Percentiles rank a stretch among this genome's conserved stretches.
These are phyloP conservation scores for Fusarium odoratissimum DNA, from an alignment of 2,329 filamentous ascomycete genomes.

Conservation along the genomic window DNA sequence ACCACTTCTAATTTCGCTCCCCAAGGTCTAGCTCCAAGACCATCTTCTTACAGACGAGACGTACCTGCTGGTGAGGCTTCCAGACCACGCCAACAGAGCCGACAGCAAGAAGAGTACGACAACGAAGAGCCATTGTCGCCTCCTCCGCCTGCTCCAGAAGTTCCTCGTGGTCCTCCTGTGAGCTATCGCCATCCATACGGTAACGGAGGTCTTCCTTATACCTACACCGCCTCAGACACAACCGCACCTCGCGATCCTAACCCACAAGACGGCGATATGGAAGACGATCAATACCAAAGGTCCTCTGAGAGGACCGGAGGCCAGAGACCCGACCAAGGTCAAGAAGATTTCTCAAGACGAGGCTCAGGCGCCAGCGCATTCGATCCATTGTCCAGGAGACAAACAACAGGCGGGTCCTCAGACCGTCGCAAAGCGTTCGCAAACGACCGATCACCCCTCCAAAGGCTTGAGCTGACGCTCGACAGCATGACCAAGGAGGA, in stretches of 20 bases:
- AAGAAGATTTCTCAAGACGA: slow-evolving; percentile 40
- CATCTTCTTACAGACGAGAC: slow-evolving; percentile 66
- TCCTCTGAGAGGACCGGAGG: slow-evolving; percentile 34
- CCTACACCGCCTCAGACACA: slow-evolving; percentile 29
- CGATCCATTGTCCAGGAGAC: slow-evolving; percentile 50
- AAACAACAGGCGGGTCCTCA: slow-evolving; percentile 54
- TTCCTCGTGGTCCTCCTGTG: slow-evolving; percentile 67
- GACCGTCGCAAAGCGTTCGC: slow-evolving; percentile 72
- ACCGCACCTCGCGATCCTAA: slow-evolving; percentile 19
- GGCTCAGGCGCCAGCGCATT: slow-evolving; percentile 37
- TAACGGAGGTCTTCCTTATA: slow-evolving; percentile 44
- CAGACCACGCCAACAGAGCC: slow-evolving; percentile 55
- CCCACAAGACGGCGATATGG: slow-evolving; percentile 42
- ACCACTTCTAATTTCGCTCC: slow-evolving; percentile 61
- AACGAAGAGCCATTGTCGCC: slow-evolving; percentile 53
- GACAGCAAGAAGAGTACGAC: slow-evolving; percentile 52
- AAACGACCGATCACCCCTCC: slow-evolving; percentile 87
- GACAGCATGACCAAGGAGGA: slow-evolving; percentile 96
- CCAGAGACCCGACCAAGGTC: slow-evolving; percentile 32
- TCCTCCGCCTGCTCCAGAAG: slow-evolving; percentile 69
- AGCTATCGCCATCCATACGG: slow-evolving; percentile 65
- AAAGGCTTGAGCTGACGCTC: slow-evolving; percentile 91
- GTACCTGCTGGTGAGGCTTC: slow-evolving; percentile 55
- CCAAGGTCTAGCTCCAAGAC: slow-evolving; percentile 68
- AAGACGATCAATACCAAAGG: slow-evolving; percentile 43